Percentiles rank a stretch among this genome's conserved stretches.
These are phyloP conservation scores for Diaporthe humulicola DNA, from an alignment of 2,329 filamentous ascomycete genomes.

Conservation along the genomic window DNA sequence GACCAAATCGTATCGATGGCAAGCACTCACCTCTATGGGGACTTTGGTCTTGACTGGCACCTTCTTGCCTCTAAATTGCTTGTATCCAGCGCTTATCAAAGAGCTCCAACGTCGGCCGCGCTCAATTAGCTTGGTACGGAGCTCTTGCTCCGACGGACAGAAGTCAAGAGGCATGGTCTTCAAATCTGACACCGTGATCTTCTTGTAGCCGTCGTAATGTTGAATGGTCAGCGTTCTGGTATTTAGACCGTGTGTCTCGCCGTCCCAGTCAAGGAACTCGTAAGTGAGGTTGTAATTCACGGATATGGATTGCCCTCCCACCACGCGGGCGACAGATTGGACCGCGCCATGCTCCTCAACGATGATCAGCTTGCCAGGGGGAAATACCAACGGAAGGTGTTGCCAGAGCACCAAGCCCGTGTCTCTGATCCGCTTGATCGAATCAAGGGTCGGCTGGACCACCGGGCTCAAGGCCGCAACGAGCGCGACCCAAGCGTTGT, in stretches of 20 bases:
- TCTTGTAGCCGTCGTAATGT: conserved; percentile 45
- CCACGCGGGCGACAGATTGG: background rate
- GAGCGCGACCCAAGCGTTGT: background rate
- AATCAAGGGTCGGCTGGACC: background rate
- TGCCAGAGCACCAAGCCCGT: background rate
- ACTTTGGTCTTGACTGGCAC: background rate
- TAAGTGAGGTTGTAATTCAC: background rate
- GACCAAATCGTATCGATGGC: too few relatives aligned
- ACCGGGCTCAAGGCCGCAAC: background rate
- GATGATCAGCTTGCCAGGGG: background rate
- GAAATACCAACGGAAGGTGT: background rate
- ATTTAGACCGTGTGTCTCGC: conserved; percentile 48
- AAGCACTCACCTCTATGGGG: conserved; percentile 1
- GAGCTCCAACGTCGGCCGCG: background rate
- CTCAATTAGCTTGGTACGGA: background rate
- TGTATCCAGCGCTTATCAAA: background rate
- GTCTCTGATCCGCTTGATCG: background rate
- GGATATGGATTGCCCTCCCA: background rate
- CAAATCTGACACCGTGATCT: conserved; percentile 43
- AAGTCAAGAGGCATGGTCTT: conserved; percentile 47
- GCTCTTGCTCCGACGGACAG: background rate
- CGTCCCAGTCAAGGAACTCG: conserved; percentile 51
- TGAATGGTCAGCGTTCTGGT: conserved; percentile 43
- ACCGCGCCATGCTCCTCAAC: background rate
- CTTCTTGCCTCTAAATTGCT: conserved; percentile 9